These are phyloP conservation scores for Septoria linicola DNA, from an alignment of 2,329 filamentous ascomycete species.

Conservation along the genomic window DNA sequence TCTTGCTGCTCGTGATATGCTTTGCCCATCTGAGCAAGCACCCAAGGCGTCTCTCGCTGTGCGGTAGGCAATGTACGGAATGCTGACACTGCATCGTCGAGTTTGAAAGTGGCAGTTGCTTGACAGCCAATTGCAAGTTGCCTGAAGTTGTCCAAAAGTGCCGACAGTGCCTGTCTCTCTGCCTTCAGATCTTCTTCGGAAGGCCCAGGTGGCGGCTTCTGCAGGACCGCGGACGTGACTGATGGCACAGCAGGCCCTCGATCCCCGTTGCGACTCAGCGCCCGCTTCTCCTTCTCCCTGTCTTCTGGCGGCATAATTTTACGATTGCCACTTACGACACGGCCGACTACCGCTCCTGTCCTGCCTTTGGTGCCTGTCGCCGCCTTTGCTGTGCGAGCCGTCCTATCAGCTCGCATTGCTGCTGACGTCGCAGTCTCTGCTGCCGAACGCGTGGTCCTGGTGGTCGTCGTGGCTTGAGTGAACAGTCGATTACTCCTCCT, in stretches of 20 bases:
- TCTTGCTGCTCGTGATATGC: slow-evolving; percentile 87
- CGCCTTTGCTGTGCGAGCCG: slow-evolving; percentile 52
- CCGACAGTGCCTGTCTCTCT: slow-evolving; percentile 70
- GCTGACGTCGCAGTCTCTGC: slow-evolving; percentile 53
- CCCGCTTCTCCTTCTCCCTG: slow-evolving; percentile 58
- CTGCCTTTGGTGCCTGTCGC: slow-evolving; percentile 69
- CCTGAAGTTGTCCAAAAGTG: slow-evolving; percentile 75
- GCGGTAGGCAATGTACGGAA: slow-evolving; percentile 68
- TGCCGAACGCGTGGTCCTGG: slow-evolving; percentile 61
- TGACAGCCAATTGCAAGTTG: slow-evolving; percentile 81
- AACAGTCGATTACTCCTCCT: slow-evolving; percentile 52
- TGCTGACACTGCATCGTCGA: slow-evolving; percentile 70
- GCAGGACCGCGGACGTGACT: slow-evolving; percentile 27
- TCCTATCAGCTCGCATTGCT: slow-evolving; percentile 57
- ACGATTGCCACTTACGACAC: slow-evolving; percentile 86
- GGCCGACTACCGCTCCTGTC: slow-evolving; percentile 70
- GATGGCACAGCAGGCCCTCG: slow-evolving; percentile 45
- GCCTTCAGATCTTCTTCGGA: slow-evolving; percentile 21
- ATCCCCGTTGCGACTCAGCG: slow-evolving; percentile 56
- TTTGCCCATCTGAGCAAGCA: slow-evolving; percentile 84
- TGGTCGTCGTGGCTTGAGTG: slow-evolving; percentile 66
- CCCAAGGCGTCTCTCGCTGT: slow-evolving; percentile 91
- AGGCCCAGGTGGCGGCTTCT: slow-evolving; percentile 25
- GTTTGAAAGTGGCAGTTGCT: slow-evolving; percentile 74
- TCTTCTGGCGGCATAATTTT: slow-evolving; percentile 57